Percentiles rank a stretch among this genome's conserved stretches.
These are phyloP conservation scores for Viridothelium virens DNA, from an alignment of 495 filamentous ascomycete species.

Conservation along the genomic window DNA sequence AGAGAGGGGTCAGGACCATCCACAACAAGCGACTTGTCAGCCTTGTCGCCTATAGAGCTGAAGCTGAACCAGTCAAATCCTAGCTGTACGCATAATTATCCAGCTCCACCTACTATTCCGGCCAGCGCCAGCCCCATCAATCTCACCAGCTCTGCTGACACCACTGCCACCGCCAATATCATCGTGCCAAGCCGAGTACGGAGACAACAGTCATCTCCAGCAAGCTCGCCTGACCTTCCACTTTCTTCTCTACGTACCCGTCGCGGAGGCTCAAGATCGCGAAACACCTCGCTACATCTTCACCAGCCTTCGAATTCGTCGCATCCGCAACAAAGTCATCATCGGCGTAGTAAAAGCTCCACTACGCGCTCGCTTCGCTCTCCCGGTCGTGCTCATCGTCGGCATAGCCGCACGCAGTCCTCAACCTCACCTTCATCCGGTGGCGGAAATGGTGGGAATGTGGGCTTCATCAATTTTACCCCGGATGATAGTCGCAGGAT, in stretches of 20 bases:
- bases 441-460: constrained; percentile 30
- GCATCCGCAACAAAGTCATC: constrained; percentile 13
- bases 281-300: neutral
- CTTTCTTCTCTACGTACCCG: neutral
- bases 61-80: neutral
- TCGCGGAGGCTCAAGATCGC: neutral
- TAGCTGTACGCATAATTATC: neutral
- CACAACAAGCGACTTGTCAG: neutral
- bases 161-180: neutral
- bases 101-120: neutral
- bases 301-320: neutral
- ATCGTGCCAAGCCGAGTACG: neutral
- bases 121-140: constrained; percentile 6
- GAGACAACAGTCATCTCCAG: neutral
- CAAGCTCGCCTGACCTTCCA: neutral
- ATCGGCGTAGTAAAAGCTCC: constrained; percentile 18
- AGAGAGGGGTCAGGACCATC: constrained; percentile 5
- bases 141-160: neutral
- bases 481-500: constrained; percentile 70
- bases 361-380: constrained; percentile 2
- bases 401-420: constrained; percentile 15
- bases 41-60: constrained; percentile 8
- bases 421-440: neutral
- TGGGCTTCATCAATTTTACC: constrained; percentile 91
- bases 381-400: constrained; percentile 13